Conservation (phyloP, 23 red algal species). For the Rhodosorus marinus region DNA sequence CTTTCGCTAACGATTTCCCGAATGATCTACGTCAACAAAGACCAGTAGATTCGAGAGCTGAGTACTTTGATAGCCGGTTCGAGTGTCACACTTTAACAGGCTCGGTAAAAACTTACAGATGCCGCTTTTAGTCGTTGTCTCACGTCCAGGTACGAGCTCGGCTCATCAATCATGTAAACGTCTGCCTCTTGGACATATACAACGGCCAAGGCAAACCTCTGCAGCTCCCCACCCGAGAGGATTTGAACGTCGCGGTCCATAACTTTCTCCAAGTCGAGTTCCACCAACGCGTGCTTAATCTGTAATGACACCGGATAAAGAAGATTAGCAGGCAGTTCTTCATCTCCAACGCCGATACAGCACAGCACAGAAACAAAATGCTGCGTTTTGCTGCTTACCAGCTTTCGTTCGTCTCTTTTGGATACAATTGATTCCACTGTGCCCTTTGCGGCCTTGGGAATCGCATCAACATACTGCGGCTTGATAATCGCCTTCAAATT, state of each 20-base stretch:
- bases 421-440: constrained; percentile 30
- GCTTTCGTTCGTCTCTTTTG: constrained; percentile 47
- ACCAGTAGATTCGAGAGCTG: background rate
- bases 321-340: no score
- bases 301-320: no score
- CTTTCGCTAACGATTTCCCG: constrained; percentile 45
- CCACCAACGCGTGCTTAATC: no score
- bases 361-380: background rate
- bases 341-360: no score
- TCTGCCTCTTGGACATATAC: constrained; percentile 71
- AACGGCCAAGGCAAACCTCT: constrained; percentile 77
- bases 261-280: constrained; percentile 56
- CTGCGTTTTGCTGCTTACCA: constrained; percentile 9
- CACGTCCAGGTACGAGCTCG: constrained; percentile 87
- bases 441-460: constrained; percentile 74
- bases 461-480: constrained; percentile 95
- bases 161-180: constrained; percentile 98
- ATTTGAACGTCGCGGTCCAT: constrained; percentile 65
- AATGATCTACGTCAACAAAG: constrained; percentile 60
- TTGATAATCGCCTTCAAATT: constrained; percentile 91
- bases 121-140: constrained; percentile 80
- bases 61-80: background rate
- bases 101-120: no score
- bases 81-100: background rate
- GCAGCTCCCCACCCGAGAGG: constrained; percentile 83